Evolutionary conservation across 108 stramenopile genomes (phyloP).

Genomic region (Cafeteria roenbergensis): DNA sequence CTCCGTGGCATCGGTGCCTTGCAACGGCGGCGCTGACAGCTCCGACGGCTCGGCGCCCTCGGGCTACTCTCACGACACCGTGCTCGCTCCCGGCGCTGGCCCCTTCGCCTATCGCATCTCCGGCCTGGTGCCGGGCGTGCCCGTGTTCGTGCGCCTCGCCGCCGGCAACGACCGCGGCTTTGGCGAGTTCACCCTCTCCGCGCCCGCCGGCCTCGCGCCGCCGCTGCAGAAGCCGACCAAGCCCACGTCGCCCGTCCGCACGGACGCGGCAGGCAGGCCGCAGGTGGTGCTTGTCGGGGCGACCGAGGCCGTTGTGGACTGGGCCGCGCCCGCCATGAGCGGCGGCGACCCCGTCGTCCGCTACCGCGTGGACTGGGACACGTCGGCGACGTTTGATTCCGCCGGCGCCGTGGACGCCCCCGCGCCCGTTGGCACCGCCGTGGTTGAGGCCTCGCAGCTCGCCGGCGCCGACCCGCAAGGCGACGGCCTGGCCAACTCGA

Average conservation of each 20-base stretch:
- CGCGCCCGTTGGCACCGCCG: too few species aligned
- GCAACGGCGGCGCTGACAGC: too few species aligned
- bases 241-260: slow-evolving; percentile 32
- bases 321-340: slow-evolving; percentile 34
- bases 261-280: slow-evolving; percentile 13
- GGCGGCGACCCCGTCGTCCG: slow-evolving; percentile 50
- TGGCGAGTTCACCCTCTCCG: slow-evolving; percentile 37
- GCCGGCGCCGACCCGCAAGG: too few species aligned
- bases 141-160: slow-evolving; percentile 45
- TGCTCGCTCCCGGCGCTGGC: not conserved
- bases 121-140: slow-evolving; percentile 37
- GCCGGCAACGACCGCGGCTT: slow-evolving; percentile 45
- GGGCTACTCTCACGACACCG: too few species aligned
- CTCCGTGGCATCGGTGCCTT: too few species aligned
- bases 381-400: slow-evolving; percentile 40
- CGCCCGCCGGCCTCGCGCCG: slow-evolving; percentile 45
- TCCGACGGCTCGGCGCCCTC: too few species aligned
- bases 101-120: slow-evolving; percentile 14
- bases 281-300: not conserved
- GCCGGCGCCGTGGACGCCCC: not conserved
- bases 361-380: slow-evolving; percentile 63
- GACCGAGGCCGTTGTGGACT: slow-evolving; percentile 30
- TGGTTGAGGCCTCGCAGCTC: too few species aligned
- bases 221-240: slow-evolving; percentile 48
- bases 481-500: too few species aligned